phyloP scores from a whole-genome alignment of 768 basidiomycete genomes.

The Leccinum barrowsii region DNA sequence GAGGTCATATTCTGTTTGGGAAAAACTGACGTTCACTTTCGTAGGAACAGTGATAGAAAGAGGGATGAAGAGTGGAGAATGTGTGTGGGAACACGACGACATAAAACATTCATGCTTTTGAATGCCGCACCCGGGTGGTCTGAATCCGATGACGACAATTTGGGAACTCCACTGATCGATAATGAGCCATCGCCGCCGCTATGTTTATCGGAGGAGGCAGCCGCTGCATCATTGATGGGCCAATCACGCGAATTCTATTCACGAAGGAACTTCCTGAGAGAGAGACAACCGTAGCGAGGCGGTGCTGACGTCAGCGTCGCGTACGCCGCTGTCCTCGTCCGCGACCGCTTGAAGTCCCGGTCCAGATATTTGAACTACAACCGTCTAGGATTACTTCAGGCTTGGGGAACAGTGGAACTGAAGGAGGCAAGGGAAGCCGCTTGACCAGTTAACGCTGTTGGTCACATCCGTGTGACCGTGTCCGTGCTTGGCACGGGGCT shows the following conservation, averaged over 20 bases:
- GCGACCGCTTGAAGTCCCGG: no score
- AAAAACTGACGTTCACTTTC: background rate
- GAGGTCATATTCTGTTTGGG: constrained; percentile 2
- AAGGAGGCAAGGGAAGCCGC: background rate
- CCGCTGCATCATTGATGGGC: background rate
- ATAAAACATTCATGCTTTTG: constrained; percentile 7
- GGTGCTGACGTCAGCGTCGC: no score
- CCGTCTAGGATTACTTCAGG: no score
- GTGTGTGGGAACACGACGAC: constrained; percentile 7
- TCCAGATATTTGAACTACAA: no score
- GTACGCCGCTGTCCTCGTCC: no score
- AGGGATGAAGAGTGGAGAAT: background rate
- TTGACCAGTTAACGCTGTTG: background rate
- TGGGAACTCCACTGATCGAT: background rate
- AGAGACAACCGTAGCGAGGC: no score
- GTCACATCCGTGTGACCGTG: no score
- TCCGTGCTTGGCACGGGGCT: no score
- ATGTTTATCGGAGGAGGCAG: background rate
- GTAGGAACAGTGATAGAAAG: background rate
- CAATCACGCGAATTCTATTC: background rate
- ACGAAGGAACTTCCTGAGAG: background rate
- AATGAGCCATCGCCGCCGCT: background rate
- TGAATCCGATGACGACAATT: background rate
- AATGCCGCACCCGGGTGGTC: background rate
- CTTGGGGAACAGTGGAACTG: no score